These are phyloP conservation scores for Leccinum subtestaceum DNA, from an alignment of 768 basidiomycete species.

Conservation along the genomic window DNA sequence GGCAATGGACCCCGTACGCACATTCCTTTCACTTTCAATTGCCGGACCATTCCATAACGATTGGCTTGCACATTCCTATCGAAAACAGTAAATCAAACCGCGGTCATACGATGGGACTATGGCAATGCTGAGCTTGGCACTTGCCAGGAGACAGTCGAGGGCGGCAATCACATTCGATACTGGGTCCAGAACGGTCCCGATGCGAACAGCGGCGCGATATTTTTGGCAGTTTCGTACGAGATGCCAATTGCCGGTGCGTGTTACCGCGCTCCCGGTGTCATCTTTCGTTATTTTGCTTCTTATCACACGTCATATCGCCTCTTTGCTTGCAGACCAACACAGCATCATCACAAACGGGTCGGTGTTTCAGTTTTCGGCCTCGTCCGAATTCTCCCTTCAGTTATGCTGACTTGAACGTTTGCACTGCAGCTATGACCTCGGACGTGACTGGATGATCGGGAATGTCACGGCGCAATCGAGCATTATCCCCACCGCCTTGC, in stretches of 20 bases:
- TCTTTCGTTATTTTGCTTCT: neutral
- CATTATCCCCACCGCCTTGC: slow-evolving; percentile 22
- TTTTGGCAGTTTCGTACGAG: slow-evolving; percentile 76
- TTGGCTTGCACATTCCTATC: neutral
- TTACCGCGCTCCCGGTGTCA: slow-evolving; percentile 5
- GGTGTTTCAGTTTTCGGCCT: slow-evolving; percentile 2
- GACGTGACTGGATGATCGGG: slow-evolving; percentile 83
- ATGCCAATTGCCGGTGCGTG: slow-evolving; percentile 54
- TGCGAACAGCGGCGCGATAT: slow-evolving; percentile 69
- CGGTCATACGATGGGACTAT: slow-evolving; percentile 84
- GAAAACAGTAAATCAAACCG: slow-evolving; percentile 71
- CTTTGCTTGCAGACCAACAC: slow-evolving; percentile 45
- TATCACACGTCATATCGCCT: neutral
- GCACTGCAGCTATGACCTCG: slow-evolving; percentile 63
- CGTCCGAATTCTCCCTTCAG: neutral
- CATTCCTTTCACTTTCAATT: slow-evolving; percentile 16
- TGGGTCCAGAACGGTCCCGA: slow-evolving; percentile 74
- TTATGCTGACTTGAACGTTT: neutral
- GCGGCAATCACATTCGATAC: slow-evolving; percentile 87
- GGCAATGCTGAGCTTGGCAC: slow-evolving; percentile 78
- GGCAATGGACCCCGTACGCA: slow-evolving; percentile 67
- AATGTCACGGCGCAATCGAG: slow-evolving; percentile 60
- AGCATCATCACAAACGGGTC: slow-evolving; percentile 74
- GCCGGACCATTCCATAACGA: neutral
- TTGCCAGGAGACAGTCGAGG: slow-evolving; percentile 80